Evolutionary conservation across 768 basidiomycete species (phyloP), one percentile per base, ranked within the genome.

Genomic region (Mycena sanguinolenta): DNA sequence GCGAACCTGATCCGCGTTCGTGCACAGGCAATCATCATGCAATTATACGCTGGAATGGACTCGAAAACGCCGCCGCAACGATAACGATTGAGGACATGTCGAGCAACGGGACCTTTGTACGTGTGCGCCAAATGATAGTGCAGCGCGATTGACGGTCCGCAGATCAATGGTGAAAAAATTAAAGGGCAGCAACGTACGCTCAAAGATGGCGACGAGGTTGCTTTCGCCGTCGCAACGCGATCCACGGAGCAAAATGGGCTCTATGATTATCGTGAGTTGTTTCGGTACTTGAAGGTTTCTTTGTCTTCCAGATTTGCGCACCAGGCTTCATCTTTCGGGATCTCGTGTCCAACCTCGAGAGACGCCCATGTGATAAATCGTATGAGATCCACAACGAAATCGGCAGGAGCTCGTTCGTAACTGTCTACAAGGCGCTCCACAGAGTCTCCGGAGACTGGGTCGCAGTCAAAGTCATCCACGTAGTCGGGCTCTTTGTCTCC

Each of bases 341-440:
- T 72, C 84, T 86, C 14, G 90, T 91, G 8, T 82, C 77, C 32
- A 85, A 87, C 0, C 80, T 82, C 17, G 83, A 87, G 0, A 80
- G 79, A 25, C 84, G 83, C 5, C 91, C 91, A 4, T 79, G 95
- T 13, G 88, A 91, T 76, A 87, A 87, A 1, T 82, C 84, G 63
- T 95, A 95, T 77, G 92, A 94, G 70, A 75, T 94, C 44, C 83
- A 85, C 36, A 78, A 83, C 59, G 91, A 94, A 78, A 88, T 98
- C 4, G 97, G 97, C 62, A 92, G 91, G 74, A 97, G 97, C 12
- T 91, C 95, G 3, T 99, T 98, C 77, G 97, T 96, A 4, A 92
- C 92, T 13, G 97, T 98, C 23, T 88, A 91, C 83, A 94, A 92
- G 78, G 96, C 94, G 1, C 84, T 96, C 53, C 87, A 90, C 73